A percentile compares a stretch with the other conserved stretches of the same genome.
These are phyloP conservation scores for Moniliella sp. DNA, from an alignment of 1,284 basidiomycete species.

Conservation along the genomic window DNA sequence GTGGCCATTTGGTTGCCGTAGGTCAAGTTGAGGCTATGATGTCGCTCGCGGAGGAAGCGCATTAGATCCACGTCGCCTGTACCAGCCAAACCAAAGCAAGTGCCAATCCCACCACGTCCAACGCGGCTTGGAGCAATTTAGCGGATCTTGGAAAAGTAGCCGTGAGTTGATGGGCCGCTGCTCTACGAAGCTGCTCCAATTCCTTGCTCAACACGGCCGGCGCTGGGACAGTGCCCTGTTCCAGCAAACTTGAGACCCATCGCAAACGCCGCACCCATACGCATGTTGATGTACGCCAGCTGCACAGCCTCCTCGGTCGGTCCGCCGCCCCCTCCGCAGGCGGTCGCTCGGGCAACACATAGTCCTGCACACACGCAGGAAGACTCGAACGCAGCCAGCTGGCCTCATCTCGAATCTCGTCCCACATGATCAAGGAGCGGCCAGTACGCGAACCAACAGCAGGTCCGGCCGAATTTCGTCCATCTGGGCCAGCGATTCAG, in stretches of 20 bases:
- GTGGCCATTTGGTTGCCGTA: constrained; percentile 79
- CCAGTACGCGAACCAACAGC: constrained; percentile 56
- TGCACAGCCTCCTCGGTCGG: constrained; percentile 40
- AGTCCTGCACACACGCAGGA: constrained; percentile 49
- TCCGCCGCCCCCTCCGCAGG: constrained; percentile 65
- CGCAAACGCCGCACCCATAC: constrained; percentile 64
- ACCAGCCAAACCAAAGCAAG: constrained; percentile 77
- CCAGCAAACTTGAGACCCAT: constrained; percentile 82
- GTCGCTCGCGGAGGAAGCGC: constrained; percentile 65
- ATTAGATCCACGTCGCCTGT: constrained; percentile 79
- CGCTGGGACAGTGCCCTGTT: constrained; percentile 2
- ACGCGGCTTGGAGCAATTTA: constrained; percentile 66
- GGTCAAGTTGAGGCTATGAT: constrained; percentile 54
- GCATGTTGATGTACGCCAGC: constrained; percentile 20
- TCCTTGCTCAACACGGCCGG: constrained; percentile 45
- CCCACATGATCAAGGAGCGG: constrained; percentile 70
- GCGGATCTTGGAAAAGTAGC: constrained; percentile 14
- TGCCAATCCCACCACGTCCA: constrained; percentile 65
- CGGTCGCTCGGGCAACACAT: background rate
- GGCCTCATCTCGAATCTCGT: constrained; percentile 47
- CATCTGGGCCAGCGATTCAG: constrained; percentile 53
- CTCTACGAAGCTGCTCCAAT: too few relatives aligned
- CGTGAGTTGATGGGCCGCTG: too few relatives aligned
- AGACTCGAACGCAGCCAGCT: constrained; percentile 60
- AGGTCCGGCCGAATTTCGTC: constrained; percentile 72